Evolutionary conservation across 805 yeast genomes (phyloP), one percentile per base, ranked within the genome.

Genomic region (Pichia sporocuriosa): DNA sequence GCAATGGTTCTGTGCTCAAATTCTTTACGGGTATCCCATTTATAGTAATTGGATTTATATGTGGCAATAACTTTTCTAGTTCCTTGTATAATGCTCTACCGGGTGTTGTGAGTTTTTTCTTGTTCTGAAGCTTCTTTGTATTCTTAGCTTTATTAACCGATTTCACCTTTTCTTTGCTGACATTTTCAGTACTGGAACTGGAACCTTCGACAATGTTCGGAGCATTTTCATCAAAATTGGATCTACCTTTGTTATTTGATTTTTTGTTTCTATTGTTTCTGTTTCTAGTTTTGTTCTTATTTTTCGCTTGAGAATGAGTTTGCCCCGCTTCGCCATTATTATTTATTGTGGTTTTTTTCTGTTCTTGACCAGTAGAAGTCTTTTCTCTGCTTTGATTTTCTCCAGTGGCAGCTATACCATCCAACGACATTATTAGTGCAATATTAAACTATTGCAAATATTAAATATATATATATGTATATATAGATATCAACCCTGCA

Each of bases 1-100:
- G 54, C 2, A 43, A 31, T 5, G 48, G 32, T 3, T 58, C 49
- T 24, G 42, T 43, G 2, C 56, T 47, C 2, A 61, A 32, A 5
- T 44, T 34, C 12, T 44, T 39, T 0, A 48, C 40, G 7, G 60
- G 54, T 7, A 57, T 43, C 21, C 66, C 65, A 42, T 62, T 62
- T 6, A 60, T 47, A 0, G 67, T 61, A 9, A 62, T 43, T 4
- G 40, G 46, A 3, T 24, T 31, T 16, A 43, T 40, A 6, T 4
- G 4, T 12, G 37, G 34, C n/a, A 51, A 32, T 7, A 61, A 46
- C 35, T 49, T 55, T 29, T 38, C 42, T 13, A 58, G 39, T 43
- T 60, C 62, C 26, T 46, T 33, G 17, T 45, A 43, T 33, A 48
- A 47, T 6, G 51, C 44, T n/a, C n/a, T 42, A 5, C 3, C 12